Conservation (phyloP, 2,329 filamentous ascomycete genomes). For the Zymoseptoria crescenta region DNA sequence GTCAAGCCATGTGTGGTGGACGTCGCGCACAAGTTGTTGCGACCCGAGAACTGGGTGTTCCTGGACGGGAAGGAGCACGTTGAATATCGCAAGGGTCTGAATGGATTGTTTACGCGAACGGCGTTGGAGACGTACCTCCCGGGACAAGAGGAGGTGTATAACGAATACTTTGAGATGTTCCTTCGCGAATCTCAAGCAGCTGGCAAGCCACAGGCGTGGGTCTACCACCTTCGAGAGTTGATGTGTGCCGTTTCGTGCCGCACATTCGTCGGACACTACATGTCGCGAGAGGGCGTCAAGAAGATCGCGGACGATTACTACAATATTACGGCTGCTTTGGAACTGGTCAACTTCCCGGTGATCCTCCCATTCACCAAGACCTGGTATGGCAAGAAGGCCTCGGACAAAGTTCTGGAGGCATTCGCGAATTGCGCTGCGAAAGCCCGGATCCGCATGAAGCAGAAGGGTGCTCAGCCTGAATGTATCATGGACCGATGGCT, state of each 20-base stretch:
- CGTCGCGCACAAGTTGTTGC: conserved; percentile 84
- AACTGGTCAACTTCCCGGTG: conserved; percentile 97
- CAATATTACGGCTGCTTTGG: conserved; percentile 86
- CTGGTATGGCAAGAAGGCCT: conserved; percentile 94
- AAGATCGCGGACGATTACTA: conserved; percentile 96
- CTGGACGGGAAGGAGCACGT: conserved; percentile 90
- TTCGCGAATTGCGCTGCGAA: conserved; percentile 89
- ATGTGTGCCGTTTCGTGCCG: conserved; percentile 93
- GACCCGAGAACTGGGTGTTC: conserved; percentile 92
- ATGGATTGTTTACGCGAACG: conserved; percentile 85
- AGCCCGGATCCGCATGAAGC: conserved; percentile 70
- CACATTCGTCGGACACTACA: conserved; percentile 96
- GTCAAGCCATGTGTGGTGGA: conserved; percentile 97
- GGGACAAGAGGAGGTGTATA: conserved; percentile 86
- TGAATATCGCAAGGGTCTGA: conserved; percentile 94
- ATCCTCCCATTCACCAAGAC: conserved; percentile 92
- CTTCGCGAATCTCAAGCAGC: conserved; percentile 61
- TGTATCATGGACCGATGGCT: conserved; percentile 98
- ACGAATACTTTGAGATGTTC: conserved; percentile 75
- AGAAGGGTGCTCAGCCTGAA: conserved; percentile 73
- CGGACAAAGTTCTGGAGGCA: conserved; percentile 83
- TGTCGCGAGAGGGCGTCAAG: conserved; percentile 81
- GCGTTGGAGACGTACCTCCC: conserved; percentile 84
- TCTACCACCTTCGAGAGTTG: conserved; percentile 85
- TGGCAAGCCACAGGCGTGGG: conserved; percentile 75